These are phyloP conservation scores for Exophiala bonariae DNA, from an alignment of 2,329 filamentous ascomycete species.

Conservation along the genomic window DNA sequence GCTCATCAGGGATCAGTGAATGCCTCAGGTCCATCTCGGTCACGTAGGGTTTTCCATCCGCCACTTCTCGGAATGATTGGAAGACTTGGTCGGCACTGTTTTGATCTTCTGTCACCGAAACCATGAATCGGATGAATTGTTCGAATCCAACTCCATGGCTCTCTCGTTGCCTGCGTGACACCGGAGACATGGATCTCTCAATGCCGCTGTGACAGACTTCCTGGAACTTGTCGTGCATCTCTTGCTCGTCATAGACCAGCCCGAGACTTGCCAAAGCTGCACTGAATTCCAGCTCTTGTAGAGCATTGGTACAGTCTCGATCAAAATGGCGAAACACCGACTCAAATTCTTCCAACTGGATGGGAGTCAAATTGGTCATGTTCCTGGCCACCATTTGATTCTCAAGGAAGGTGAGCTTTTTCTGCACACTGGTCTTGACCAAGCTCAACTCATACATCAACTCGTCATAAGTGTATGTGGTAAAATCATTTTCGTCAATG, in stretches of 20 bases:
- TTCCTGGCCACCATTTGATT: slow-evolving; percentile 98
- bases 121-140: slow-evolving; percentile 99
- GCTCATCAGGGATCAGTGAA: slow-evolving; percentile 91
- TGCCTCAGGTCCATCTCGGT: slow-evolving; percentile 96
- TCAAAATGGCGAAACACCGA: slow-evolving; percentile 98
- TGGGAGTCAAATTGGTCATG: slow-evolving; percentile 98
- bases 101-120: slow-evolving; percentile 97
- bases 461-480: slow-evolving; percentile 98
- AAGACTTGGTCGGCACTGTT: slow-evolving; percentile 98
- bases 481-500: slow-evolving; percentile 99
- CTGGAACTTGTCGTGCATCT: slow-evolving; percentile 95
- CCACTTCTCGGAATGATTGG: slow-evolving; percentile 95
- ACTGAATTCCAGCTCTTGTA: slow-evolving; percentile 93
- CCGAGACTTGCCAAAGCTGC: slow-evolving; percentile 93
- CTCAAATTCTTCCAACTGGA: slow-evolving; percentile 97
- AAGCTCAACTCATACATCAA: slow-evolving; percentile 89
- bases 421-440: slow-evolving; percentile 87
- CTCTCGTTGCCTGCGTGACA: slow-evolving; percentile 26
- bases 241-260: slow-evolving; percentile 92
- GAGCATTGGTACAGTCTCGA: slow-evolving; percentile 82
- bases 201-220: slow-evolving; percentile 64
- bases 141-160: slow-evolving; percentile 80
- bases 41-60: slow-evolving; percentile 97
- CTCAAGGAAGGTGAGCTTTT: slow-evolving; percentile 94
- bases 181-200: slow-evolving; percentile 39